Evolutionary conservation across 2,329 filamentous ascomycete genomes (phyloP), one percentile per base, ranked within the genome.

Genomic region (Xylaria multiplex): DNA sequence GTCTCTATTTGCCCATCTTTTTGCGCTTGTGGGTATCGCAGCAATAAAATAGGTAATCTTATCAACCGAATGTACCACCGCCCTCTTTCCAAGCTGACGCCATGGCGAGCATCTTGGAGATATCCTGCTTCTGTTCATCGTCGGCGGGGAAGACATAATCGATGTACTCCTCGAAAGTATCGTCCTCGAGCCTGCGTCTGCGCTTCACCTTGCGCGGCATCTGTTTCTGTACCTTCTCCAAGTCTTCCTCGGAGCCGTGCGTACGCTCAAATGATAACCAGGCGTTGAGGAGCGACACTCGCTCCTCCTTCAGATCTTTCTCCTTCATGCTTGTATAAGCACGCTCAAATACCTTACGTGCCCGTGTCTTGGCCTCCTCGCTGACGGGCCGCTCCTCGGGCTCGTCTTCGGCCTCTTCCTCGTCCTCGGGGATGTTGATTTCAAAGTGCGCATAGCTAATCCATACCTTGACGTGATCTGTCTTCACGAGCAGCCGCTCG

Each of bases 401-500:
- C 55, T 88, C 88, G 22, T 86, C 88, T 2, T 84, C 84, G 9
- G 85, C 85, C 24, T 86, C 83, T 11, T 82, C 89, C 48, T 88
- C 87, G 56, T 88, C 86, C 64, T 97, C 93, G 50, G 93, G 93
- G 0, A 97, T 90, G 77, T 96, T 95, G 82, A 98, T 93, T 80
- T 99, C 96, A 76, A 99, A 98, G 78, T 96, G 92, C n/a, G 96
- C 96, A 81, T 95, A 99, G 78, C 92, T 95, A 79, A 96, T 97
- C 96, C 96, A 99, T 66, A 99, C 96, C 84, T 98, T 99, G 84
- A 97, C 93, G 77, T 99, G 96, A 75, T 96, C 91, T n/a, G 96
- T 97, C 88, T 96, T 97, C 75, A 93, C 85, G 49, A 99, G 86
- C 13, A 99, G 85, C 7, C 95, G 88, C 82, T 98, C 95, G 81